These are phyloP conservation scores for Cercis canadensis DNA, from an alignment of 306 rosid species.

Conservation along the genomic window DNA sequence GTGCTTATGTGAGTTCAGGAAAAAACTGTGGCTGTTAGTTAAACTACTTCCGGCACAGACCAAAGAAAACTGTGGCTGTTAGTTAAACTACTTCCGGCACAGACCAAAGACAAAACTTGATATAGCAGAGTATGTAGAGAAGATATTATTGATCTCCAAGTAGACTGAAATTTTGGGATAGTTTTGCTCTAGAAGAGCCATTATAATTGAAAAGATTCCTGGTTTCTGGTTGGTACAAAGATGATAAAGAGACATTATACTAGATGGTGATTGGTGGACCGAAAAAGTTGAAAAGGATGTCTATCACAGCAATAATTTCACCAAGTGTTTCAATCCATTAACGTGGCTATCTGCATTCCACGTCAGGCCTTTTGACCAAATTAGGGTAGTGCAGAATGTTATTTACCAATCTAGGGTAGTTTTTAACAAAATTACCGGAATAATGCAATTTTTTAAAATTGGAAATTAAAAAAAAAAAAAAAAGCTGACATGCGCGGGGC, in stretches of 20 bases:
- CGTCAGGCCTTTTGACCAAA: too few species aligned
- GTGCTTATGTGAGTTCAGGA: too few species aligned
- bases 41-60: too few species aligned
- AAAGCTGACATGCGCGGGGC: too few species aligned
- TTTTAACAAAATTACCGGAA: too few species aligned
- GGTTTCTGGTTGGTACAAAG: not conserved
- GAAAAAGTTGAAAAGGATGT: conserved; percentile 38
- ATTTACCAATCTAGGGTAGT: too few species aligned
- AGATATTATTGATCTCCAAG: conserved; percentile 2
- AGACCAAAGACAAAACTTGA: conserved; percentile 14
- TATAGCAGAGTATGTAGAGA: too few species aligned
- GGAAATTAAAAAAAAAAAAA: too few species aligned
- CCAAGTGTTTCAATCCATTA: conserved; percentile 39
- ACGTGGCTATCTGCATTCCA: conserved; percentile 25
- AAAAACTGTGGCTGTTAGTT: conserved; percentile 13
- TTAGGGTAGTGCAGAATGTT: too few species aligned
- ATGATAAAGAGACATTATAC: conserved; percentile 43
- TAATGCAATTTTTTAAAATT: too few species aligned
- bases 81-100: not conserved
- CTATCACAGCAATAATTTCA: not conserved
- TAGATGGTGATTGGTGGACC: conserved; percentile 37
- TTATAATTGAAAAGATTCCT: not conserved
- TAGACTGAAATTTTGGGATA: conserved; percentile 7
- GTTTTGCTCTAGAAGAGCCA: not conserved
- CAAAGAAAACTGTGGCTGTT: too few species aligned